phyloP scores from a whole-genome alignment of 495 filamentous ascomycete genomes.

The Talaromyces wortmannii region DNA sequence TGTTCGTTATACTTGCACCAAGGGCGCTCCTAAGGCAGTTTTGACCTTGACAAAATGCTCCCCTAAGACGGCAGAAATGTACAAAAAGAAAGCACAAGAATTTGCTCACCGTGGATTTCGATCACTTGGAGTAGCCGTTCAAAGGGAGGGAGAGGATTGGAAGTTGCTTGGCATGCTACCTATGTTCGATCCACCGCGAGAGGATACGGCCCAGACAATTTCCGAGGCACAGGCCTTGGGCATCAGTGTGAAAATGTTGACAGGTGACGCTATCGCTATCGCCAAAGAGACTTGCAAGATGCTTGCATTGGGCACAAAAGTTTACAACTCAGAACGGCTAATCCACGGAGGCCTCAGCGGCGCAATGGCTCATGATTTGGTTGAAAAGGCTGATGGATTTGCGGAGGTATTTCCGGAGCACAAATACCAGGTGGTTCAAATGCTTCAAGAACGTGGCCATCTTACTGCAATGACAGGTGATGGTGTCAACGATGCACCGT shows the following conservation, averaged over 20 bases:
- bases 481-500: constrained; percentile 95
- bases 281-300: constrained; percentile 75
- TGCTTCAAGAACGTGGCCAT: constrained; percentile 94
- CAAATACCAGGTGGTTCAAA: constrained; percentile 96
- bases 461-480: constrained; percentile 98
- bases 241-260: constrained; percentile 71
- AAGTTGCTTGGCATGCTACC: constrained; percentile 63
- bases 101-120: constrained; percentile 72
- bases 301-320: constrained; percentile 67
- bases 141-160: constrained; percentile 56
- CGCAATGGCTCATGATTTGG: constrained; percentile 62
- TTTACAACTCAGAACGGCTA: constrained; percentile 65
- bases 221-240: constrained; percentile 64
- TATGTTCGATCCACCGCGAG: constrained; percentile 70
- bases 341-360: constrained; percentile 65
- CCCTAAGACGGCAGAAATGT: constrained; percentile 50
- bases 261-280: constrained; percentile 69
- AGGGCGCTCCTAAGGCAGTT: constrained; percentile 67
- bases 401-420: constrained; percentile 94
- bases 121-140: constrained; percentile 63
- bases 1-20: constrained; percentile 58
- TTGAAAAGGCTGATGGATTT: constrained; percentile 68
- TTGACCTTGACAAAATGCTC: constrained; percentile 57
- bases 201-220: constrained; percentile 72
- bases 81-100: constrained; percentile 60